These are phyloP conservation scores for Pichia pseudocactophila DNA, from an alignment of 805 yeast species.

Conservation along the genomic window DNA sequence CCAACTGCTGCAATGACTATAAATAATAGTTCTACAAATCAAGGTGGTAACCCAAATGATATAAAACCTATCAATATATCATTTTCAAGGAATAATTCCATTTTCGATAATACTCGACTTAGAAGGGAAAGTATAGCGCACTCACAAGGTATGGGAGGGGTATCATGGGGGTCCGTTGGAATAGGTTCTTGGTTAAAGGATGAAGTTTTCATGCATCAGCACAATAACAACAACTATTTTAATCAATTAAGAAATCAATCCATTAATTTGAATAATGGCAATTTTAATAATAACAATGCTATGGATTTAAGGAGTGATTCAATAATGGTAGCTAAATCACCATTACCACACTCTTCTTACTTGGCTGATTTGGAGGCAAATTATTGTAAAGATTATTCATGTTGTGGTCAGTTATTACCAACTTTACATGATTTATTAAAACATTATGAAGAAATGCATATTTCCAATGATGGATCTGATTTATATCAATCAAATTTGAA, in stretches of 20 bases:
- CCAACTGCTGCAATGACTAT: conserved; percentile 25
- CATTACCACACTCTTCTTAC: conserved; percentile 65
- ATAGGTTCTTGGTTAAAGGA: conserved; percentile 95
- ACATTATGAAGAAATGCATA: conserved; percentile 96
- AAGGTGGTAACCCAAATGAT: conserved; percentile 9
- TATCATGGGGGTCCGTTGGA: conserved; percentile 92
- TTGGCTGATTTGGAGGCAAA: conserved; percentile 91
- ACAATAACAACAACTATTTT: conserved; percentile 8
- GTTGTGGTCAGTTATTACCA: conserved; percentile 90
- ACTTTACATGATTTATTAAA: conserved; percentile 87
- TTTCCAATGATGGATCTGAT: conserved; percentile 43
- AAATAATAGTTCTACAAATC: conserved; percentile 3
- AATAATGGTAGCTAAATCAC: conserved; percentile 38
- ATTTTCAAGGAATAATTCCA: conserved; percentile 28
- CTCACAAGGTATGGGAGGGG: conserved; percentile 96
- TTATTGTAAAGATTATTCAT: conserved; percentile 91
- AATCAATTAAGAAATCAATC: conserved; percentile 11
- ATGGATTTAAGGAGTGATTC: conserved; percentile 24
- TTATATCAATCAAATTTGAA: neutral
- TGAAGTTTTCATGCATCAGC: conserved; percentile 57
- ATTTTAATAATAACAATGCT: conserved; percentile 14
- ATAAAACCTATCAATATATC: conserved; percentile 33
- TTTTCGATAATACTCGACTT: conserved; percentile 41
- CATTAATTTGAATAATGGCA: conserved; percentile 13
- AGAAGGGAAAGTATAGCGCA: conserved; percentile 91